Evolutionary conservation across 768 basidiomycete species (phyloP), one percentile per base, ranked within the genome.

Genomic region (Agaricus subrufescens): DNA sequence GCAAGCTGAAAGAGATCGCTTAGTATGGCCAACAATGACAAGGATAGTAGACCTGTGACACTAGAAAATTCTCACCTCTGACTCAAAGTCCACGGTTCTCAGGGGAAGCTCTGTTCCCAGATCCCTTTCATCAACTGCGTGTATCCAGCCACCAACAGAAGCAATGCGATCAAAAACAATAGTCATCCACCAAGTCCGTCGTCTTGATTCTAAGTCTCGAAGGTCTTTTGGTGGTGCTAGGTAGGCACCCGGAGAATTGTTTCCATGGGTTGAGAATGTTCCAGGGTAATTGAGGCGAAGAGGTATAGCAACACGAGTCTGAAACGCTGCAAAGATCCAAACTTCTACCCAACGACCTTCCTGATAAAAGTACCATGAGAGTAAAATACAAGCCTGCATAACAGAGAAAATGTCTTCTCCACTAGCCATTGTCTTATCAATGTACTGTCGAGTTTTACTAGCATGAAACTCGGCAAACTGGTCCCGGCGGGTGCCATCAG

Each of bases 141-240:
- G 91, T 38, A 91, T 78, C 91, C 91, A 94, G 15, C 91, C 91
- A 43, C 89, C 90, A 26, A 86, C 82, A 38, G 85, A 86, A 37
- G 82, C 81, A 46, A 91, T 90, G 29, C 91, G 86, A 68, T 94
- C 91, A 66, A 93, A 92, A 46, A 91, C 71, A 40, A 94, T 83
- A 19, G 89, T 85, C 88, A 91, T 91, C 91, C 91, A 94, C 91
- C 91, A 94, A 4, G 90, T 87, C 51, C 91, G 79, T 49, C 91
- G 78, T 58, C 91, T 76, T 43, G 82, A 85, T 70, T 94, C 91
- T 54, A 91, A 69, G 60, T 93, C 91, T 19, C 80, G 81, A 43
- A 82, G 67, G 65, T 88, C 87, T 65, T 82, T 89, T 0, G 91
- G 91, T 12, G 91, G 88, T 3, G 86, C 83, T 12, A 94, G 73